These are phyloP conservation scores for Singerocomus inundabilis DNA, from an alignment of 1,284 basidiomycete genomes.

Conservation along the genomic window DNA sequence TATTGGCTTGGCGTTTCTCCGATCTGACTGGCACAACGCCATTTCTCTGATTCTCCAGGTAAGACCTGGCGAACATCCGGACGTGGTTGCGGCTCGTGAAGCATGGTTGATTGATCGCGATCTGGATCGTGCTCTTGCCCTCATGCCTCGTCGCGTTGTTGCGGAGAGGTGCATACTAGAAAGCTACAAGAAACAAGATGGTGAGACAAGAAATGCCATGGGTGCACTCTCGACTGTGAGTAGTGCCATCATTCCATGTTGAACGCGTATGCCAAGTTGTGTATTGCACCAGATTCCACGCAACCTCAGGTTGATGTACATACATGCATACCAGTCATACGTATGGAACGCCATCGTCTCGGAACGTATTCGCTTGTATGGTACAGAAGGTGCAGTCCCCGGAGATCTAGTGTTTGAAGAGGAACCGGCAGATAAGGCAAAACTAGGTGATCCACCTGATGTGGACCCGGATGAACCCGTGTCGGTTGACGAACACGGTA, in stretches of 20 bases:
- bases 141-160: constrained; percentile 87
- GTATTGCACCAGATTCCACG: constrained; percentile 74
- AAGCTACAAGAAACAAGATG: constrained; percentile 79
- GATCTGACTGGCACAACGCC: constrained; percentile 87
- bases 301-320: constrained; percentile 94
- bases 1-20: constrained; percentile 88
- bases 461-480: constrained; percentile 39
- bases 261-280: background rate
- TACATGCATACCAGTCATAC: constrained; percentile 98
- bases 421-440: constrained; percentile 21
- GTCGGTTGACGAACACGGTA: constrained; percentile 44
- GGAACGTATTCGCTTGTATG: constrained; percentile 81
- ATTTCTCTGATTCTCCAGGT: constrained; percentile 79
- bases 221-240: constrained; percentile 81
- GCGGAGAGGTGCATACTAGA: constrained; percentile 93
- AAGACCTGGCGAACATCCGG: constrained; percentile 87
- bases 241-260: constrained; percentile 14
- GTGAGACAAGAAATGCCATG: constrained; percentile 79
- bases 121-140: constrained; percentile 70
- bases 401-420: constrained; percentile 86
- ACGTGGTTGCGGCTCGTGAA: constrained; percentile 74
- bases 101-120: constrained; percentile 83
- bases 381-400: constrained; percentile 71
- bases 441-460: constrained; percentile 39
- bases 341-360: constrained; percentile 98